Conservation (phyloP, 2,329 filamentous ascomycete species). For the Diplodia seriata region DNA sequence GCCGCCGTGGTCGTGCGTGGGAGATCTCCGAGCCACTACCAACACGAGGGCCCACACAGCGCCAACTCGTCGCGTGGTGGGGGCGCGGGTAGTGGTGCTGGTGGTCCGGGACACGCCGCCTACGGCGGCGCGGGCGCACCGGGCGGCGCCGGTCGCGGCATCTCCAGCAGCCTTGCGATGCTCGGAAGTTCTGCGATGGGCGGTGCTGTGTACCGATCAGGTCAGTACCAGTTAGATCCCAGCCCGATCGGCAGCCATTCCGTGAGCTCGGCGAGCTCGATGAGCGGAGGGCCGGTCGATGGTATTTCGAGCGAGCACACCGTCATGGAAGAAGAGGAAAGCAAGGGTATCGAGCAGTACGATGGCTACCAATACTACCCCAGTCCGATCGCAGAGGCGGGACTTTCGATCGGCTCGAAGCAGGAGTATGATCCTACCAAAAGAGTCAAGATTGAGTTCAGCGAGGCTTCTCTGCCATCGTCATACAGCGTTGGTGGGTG, state of each 20-base stretch:
- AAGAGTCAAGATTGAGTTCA: constrained; percentile 53
- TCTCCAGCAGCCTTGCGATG: constrained; percentile 44
- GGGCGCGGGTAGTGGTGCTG: constrained; percentile 68
- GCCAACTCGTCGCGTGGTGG: constrained; percentile 50
- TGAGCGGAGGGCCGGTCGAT: constrained; percentile 51
- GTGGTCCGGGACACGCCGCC: constrained; percentile 44
- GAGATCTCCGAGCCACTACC: constrained; percentile 53
- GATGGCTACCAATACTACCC: constrained; percentile 58
- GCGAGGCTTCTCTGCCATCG: constrained; percentile 40
- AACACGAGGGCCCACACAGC: constrained; percentile 55
- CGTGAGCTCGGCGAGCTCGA: constrained; percentile 53
- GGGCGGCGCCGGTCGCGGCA: constrained; percentile 57
- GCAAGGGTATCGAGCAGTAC: constrained; percentile 50
- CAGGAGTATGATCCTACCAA: constrained; percentile 47
- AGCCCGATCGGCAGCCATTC: constrained; percentile 52
- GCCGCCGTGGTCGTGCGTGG: constrained; percentile 51
- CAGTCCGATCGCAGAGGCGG: constrained; percentile 51
- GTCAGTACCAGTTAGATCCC: constrained; percentile 48
- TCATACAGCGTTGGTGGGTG: constrained; percentile 51
- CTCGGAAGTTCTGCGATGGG: constrained; percentile 44
- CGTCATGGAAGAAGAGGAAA: constrained; percentile 47
- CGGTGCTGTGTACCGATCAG: constrained; percentile 44
- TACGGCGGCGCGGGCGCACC: constrained; percentile 37
- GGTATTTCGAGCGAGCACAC: constrained; percentile 52
- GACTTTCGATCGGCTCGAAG: constrained; percentile 43